These are phyloP conservation scores for Fusarium sp. DNA, from an alignment of 2,329 filamentous ascomycete species.

Conservation along the genomic window DNA sequence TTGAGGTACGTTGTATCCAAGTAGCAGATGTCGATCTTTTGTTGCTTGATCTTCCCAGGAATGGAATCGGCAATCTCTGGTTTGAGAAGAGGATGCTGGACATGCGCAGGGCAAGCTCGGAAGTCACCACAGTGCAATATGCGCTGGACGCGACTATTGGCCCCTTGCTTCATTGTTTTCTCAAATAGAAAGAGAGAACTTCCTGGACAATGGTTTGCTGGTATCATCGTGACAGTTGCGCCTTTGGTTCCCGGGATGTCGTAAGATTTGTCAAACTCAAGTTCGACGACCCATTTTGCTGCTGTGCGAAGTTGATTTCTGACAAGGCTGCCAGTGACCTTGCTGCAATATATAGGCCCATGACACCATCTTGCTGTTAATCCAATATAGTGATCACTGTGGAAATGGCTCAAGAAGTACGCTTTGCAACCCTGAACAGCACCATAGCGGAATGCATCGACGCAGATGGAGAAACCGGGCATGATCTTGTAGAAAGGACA, in stretches of 20 bases:
- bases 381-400: conserved; percentile 97
- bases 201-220: conserved; percentile 95
- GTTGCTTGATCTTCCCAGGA: conserved; percentile 78
- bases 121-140: conserved; percentile 98
- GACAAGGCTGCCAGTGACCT: conserved; percentile 90
- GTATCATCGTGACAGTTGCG: conserved; percentile 91
- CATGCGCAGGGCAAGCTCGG: conserved; percentile 85
- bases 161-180: conserved; percentile 74
- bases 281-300: conserved; percentile 82
- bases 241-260: conserved; percentile 86
- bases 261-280: conserved; percentile 85
- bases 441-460: conserved; percentile 96
- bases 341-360: conserved; percentile 96
- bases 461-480: conserved; percentile 90
- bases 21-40: conserved; percentile 95
- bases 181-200: conserved; percentile 95
- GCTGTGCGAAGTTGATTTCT: conserved; percentile 87
- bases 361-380: conserved; percentile 89
- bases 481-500: conserved; percentile 99
- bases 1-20: conserved; percentile 97
- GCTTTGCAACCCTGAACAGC: conserved; percentile 91
- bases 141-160: conserved; percentile 74
- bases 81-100: conserved; percentile 83
- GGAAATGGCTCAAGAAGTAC: conserved; percentile 97
- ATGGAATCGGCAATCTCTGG: conserved; percentile 79